Conservation (phyloP, 805 yeast genomes). For the Hanseniaspora mollemarum region DNA sequence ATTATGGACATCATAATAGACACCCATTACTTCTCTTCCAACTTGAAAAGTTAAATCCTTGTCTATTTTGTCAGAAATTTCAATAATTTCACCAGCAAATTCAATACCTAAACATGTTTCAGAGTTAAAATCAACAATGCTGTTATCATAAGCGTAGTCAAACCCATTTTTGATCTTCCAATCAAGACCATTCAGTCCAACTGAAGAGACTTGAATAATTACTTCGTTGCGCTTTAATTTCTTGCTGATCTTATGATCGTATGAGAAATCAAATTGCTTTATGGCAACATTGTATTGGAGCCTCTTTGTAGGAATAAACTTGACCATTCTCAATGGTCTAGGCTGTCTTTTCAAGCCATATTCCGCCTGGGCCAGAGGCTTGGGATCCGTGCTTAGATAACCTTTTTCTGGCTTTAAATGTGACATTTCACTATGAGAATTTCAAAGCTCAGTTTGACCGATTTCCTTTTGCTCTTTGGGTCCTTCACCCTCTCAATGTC, state of each 20-base stretch:
- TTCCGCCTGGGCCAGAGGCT: conserved; percentile 8
- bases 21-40: conserved; percentile 60
- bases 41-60: conserved; percentile 30
- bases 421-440: no score
- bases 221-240: conserved; percentile 41
- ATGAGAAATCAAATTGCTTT: conserved; percentile 32
- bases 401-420: conserved; percentile 13
- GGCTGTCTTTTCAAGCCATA: conserved; percentile 30
- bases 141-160: conserved; percentile 14
- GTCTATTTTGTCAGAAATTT: conserved; percentile 40
- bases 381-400: conserved; percentile 4
- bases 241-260: conserved; percentile 40
- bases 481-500: no score
- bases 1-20: conserved; percentile 39
- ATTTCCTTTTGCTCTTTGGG: no score
- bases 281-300: conserved; percentile 20
- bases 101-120: conserved; percentile 63
- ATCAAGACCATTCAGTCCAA: conserved; percentile 57
- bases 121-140: conserved; percentile 38
- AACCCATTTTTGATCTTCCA: conserved; percentile 48
- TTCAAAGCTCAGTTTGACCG: no score
- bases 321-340: conserved; percentile 42
- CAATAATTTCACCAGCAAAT: conserved; percentile 48
- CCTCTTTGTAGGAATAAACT: conserved; percentile 40
- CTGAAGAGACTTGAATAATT: conserved; percentile 48